A percentile compares a stretch with the other conserved stretches of the same genome.
These are phyloP conservation scores for Vinca minor DNA, from an alignment of 257 asterid species.

Conservation along the genomic window DNA sequence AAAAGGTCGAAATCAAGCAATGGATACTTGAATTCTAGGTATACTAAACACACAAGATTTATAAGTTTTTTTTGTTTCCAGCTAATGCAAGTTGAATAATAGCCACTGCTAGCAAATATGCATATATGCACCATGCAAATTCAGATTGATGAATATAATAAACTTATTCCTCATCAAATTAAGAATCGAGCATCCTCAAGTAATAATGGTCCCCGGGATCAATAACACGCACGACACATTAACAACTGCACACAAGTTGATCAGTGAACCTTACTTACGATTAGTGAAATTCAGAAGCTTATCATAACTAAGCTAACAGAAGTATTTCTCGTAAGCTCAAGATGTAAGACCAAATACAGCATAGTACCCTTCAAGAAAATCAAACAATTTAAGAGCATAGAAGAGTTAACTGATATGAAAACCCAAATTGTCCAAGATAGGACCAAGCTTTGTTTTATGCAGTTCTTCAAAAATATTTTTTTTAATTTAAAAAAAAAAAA, in stretches of 20 bases:
- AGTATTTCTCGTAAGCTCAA: neutral
- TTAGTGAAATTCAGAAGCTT: neutral
- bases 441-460: neutral
- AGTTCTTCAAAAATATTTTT: neutral
- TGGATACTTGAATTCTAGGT: too few relatives aligned
- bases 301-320: neutral
- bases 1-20: too few relatives aligned
- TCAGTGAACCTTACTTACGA: neutral
- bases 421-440: neutral
- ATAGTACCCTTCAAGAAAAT: neutral
- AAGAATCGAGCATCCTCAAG: neutral
- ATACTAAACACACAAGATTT: too few relatives aligned
- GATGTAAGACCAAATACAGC: neutral
- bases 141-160: too few relatives aligned
- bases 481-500: too few relatives aligned
- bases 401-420: neutral
- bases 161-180: too few relatives aligned
- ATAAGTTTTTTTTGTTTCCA: too few relatives aligned
- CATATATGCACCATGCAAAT: too few relatives aligned
- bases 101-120: too few relatives aligned
- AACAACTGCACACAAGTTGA: neutral
- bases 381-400: neutral
- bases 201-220: neutral
- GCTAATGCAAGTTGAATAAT: too few relatives aligned
- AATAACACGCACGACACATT: neutral